Conservation (phyloP, 805 yeast species). For the Komagataella pastoris region DNA sequence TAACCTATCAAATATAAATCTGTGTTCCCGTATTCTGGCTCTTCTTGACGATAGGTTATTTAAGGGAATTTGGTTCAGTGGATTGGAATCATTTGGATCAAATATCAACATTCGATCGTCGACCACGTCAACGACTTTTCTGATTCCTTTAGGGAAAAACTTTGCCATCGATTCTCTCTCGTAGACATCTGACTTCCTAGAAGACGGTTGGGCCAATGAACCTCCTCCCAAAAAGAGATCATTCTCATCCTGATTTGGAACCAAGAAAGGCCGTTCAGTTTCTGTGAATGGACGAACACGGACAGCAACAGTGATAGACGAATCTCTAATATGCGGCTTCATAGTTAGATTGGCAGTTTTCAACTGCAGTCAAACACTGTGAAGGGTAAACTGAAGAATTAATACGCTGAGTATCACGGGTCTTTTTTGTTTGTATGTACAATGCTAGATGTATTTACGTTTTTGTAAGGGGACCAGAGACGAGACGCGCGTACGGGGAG, state of each 20-base stretch:
- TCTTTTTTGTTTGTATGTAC: neutral
- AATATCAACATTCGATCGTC: conserved; percentile 79
- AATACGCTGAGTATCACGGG: neutral
- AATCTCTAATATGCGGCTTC: conserved; percentile 17
- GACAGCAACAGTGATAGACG: conserved; percentile 66
- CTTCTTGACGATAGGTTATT: conserved; percentile 21
- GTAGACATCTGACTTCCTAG: conserved; percentile 7
- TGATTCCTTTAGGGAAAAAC: conserved; percentile 33
- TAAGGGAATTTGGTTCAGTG: conserved; percentile 30
- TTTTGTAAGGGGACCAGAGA: neutral
- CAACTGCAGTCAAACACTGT: neutral
- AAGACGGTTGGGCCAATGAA: conserved; percentile 17
- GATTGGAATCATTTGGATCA: conserved; percentile 71
- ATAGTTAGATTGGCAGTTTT: neutral
- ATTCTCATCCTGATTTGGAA: conserved; percentile 9
- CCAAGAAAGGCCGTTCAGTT: conserved; percentile 35
- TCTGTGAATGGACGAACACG: conserved; percentile 75
- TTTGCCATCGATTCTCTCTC: conserved; percentile 2
- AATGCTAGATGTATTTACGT: neutral
- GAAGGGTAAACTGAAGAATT: neutral
- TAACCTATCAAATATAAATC: conserved; percentile 70
- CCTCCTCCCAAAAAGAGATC: conserved; percentile 40
- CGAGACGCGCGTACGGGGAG: neutral
- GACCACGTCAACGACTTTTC: conserved; percentile 65
- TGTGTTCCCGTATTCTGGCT: conserved; percentile 43